Evolutionary conservation across 768 basidiomycete genomes (phyloP), one percentile per base, ranked within the genome.

Genomic region (Phaeotremella skinneri): DNA sequence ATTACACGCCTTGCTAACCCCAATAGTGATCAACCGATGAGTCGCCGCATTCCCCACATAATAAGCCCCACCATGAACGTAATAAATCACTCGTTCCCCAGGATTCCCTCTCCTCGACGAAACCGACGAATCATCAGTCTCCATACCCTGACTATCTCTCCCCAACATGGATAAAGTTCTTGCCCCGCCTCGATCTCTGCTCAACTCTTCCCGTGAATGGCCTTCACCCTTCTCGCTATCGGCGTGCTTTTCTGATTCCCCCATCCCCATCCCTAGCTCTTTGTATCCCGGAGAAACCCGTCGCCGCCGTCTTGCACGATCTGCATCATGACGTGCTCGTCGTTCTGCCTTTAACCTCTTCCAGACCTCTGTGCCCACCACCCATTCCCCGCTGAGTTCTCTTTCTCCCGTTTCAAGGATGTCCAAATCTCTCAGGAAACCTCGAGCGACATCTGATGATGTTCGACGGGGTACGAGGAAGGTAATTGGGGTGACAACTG

Each of bases 61-160:
- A 75, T 96, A 99, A 34, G 93, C 94, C 43, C 92, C 92, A 54
- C 92, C 94, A 71, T 98, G 94, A 9, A 97, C 82, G 70, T 91
- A 98, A 6, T 96, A 82, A n/a, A 96, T 85, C 27, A 97, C 87
- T 49, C 88, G 82, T 58, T 94, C 88, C 4, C 66, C 67, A 2
- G 45, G 14, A 13, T 32, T 43, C 17, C 55, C 59, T n/a, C 39
- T 49, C 49, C 55, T 66, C 9, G 39, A 20, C 13, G 56, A 52
- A 6, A 31, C 52, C 26, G 30, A 32, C 21, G 37, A 42, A 34
- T 61, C 21, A 52, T 64, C 66, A 30, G 34, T 55, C 20, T 59
- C 59, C 16, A 59, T 34, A 21, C 61, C 62, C 20, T 58, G 64
- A 14, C 42, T 56, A n/a, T 57, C 49, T 25, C 48, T 31, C 16